Base-by-base conservation (phyloP, 2,329 filamentous ascomycete species). In the Beauveria varroae region DNA sequence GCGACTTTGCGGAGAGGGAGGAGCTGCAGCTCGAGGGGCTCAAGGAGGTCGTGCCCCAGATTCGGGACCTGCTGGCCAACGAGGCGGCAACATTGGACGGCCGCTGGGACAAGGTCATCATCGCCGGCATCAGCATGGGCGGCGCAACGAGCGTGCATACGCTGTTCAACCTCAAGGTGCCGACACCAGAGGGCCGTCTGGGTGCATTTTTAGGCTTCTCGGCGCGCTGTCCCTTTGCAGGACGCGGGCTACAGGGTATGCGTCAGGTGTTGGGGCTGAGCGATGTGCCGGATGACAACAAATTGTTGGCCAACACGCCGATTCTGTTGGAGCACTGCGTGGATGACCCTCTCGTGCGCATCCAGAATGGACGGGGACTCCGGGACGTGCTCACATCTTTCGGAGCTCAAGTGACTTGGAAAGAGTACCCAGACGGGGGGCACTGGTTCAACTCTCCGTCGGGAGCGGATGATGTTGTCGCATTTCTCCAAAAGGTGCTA, bases 101-200 rank as follows among this genome's bases (percentile, higher is more conserved):
- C 1, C 66, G 70, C 14, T 74, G 71, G 66, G 71, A 78, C 20
- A 67, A 67, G 5, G 66, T 81, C 24, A 69, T 81, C 6, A 66
- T 81, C 0, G 75, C 75, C 7, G 78, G 79, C 0, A 78, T 81
- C 57, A 78, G 77, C 59, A 76, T 78, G 70, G 79, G 78, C 22
- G 76, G 70, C 2, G 76, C 78, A 0, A 77, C 77, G 5, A 68
- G 71, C 26, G 67, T 72, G 2, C 73, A 76, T 43, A 68, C 71
- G 4, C 64, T 79, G 1, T 67, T 79, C 43, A 74, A 72, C 50
- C 62, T 78, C 7, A 59, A 66, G 2, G 53, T 73, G 0, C 69
- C 69, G 1, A 49, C 51, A 3, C 62, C 43, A 0, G 60, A 26
- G 28, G 28, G 46, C 4, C 40, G 65, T 2, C 62, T 72, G 1